Base-by-base conservation (phyloP, 2,329 filamentous ascomycete species). In the Teratosphaeria epicoccoides region DNA sequence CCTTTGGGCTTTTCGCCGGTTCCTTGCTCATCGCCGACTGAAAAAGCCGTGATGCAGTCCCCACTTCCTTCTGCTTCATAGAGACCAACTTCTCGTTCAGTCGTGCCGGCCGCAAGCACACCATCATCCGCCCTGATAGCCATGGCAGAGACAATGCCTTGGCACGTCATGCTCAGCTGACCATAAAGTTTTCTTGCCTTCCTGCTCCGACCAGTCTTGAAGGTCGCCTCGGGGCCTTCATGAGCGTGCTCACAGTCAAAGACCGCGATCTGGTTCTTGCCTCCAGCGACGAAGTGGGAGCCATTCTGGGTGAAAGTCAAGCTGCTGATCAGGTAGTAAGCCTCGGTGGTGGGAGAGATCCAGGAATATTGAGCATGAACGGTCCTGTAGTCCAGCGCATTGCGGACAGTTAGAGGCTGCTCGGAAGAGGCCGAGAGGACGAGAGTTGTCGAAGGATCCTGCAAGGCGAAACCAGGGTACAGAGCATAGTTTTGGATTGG, bases 81-180 rank as follows among this genome's bases (percentile, higher is more conserved):
- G 6, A 84, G 61, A 2, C 73, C 80, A 10, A 84, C 59, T 20
- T 76, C 67, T n/a, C 79, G 70, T 3, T 74, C 74, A 40, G 76
- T 76, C 0, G 79, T 79, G 4, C 81, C 81, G 0, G 78, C 78
- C 17, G 81, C 81, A 6, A 81, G 66, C 0, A 81, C 62, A 1
- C 73, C 72, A 24, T 75, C 71, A 2, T 24, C 22, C 11, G 60
- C 64, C 44, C 71, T 73, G 43, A 79, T 63, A 2, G 69, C 67
- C 55, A 84, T 61, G 0, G 77, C 71, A 6, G 74, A 76, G 7
- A 84, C 70, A 23, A 75, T 71, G 2, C 80, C 80, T 61, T 76
- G 78, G 70, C 80, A 78, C 6, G 43, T 47, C 24, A 74, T 61
- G 2, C 71, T 71, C 7, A 71, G 72, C 46, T 29, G 23, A 23